Conservation (phyloP, 257 asterid genomes). For the Nicotiana knightiana region DNA sequence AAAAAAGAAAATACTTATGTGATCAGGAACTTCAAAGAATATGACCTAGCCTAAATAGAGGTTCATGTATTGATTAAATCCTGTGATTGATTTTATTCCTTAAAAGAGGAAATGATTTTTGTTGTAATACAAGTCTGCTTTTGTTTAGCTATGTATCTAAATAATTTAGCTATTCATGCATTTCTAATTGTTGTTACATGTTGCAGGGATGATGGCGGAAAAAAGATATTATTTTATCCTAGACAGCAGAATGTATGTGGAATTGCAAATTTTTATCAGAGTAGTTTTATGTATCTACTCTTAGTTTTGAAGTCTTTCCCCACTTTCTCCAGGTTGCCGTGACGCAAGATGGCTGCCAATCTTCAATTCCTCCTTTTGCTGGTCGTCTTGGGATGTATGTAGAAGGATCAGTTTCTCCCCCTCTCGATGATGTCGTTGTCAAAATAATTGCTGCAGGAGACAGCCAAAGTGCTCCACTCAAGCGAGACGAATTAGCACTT, state of each 20-base stretch:
- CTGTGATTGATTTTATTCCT: background rate
- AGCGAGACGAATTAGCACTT: slow-evolving; percentile 63
- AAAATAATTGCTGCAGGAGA: slow-evolving; percentile 61
- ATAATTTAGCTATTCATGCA: background rate
- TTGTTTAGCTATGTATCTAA: background rate
- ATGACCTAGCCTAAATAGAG: background rate
- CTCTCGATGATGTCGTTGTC: slow-evolving; percentile 69
- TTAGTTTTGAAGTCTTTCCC: slow-evolving; percentile 16
- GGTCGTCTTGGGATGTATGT: slow-evolving; percentile 80
- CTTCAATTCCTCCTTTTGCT: slow-evolving; percentile 61
- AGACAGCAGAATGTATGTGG: slow-evolving; percentile 63
- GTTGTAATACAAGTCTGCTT: background rate
- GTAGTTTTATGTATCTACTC: background rate
- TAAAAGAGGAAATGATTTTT: background rate
- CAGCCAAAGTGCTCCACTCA: slow-evolving; percentile 56
- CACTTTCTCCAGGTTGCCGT: slow-evolving; percentile 57
- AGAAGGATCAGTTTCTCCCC: slow-evolving; percentile 92
- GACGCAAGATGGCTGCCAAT: slow-evolving; percentile 72
- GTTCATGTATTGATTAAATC: background rate
- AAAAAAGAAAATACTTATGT: background rate
- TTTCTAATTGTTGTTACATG: slow-evolving; percentile 20
- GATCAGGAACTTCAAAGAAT: background rate
- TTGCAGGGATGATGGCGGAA: slow-evolving; percentile 57
- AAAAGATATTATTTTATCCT: slow-evolving; percentile 74
- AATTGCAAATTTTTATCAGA: slow-evolving; percentile 13